Percentiles rank a stretch among this genome's conserved stretches.
Conservation (phyloP, 768 basidiomycete genomes). For the Boletus sp. region DNA sequence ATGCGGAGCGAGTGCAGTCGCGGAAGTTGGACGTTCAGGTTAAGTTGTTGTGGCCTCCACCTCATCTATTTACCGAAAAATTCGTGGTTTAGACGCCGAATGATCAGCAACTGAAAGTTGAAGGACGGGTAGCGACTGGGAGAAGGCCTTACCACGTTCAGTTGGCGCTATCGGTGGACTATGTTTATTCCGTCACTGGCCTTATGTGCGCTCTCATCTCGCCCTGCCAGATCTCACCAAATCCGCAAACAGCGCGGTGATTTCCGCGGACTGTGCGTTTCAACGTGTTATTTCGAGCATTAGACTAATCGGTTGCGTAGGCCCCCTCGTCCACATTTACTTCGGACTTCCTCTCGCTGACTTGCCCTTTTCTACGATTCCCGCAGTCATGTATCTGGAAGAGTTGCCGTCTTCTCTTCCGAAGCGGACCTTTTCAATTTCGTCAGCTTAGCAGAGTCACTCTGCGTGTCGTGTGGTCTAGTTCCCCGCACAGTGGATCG, state of each 20-base stretch:
- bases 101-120: conserved; percentile 3
- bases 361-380: conserved; percentile 12
- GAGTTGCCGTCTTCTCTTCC: conserved; percentile 4
- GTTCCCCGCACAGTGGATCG: conserved; percentile 30
- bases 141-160: background rate
- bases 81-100: background rate
- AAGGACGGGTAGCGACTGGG: background rate
- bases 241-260: conserved; percentile 24
- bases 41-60: background rate
- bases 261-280: conserved; percentile 30
- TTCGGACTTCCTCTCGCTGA: conserved; percentile 13
- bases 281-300: conserved; percentile 24
- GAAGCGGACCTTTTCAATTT: conserved; percentile 11
- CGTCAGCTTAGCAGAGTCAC: background rate
- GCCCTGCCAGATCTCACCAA: conserved; percentile 22
- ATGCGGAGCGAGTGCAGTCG: conserved; percentile 13
- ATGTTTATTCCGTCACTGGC: background rate
- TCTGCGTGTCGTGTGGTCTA: conserved; percentile 14
- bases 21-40: background rate
- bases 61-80: background rate
- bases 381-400: conserved; percentile 12
- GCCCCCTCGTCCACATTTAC: conserved; percentile 11
- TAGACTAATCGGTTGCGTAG: conserved; percentile 23
- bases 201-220: conserved; percentile 9
- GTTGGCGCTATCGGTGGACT: background rate